Evolutionary conservation across 441 rosid genomes (phyloP), one percentile per base, ranked within the genome.

Genomic region (Raphanus hybrid): DNA sequence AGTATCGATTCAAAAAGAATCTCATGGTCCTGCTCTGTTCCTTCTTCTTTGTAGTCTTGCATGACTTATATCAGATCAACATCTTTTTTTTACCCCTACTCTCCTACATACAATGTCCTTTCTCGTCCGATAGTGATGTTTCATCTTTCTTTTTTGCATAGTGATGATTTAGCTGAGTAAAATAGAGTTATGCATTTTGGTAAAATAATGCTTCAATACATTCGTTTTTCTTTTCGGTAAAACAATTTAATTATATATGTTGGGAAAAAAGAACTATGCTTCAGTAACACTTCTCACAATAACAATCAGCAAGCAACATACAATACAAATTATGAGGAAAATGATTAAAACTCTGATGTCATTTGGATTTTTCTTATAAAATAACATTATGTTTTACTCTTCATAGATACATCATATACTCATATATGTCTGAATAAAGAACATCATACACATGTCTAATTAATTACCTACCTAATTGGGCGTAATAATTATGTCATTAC

Each of bases 21-120:
- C 64, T 16, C 98, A 93, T 48, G 90, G 90, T 32, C 81, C 84
- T 82, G 88, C 95, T 54, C 77, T 91, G 41, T 87, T 93, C 63
- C 84, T 86, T 75, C 87, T 93, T 4, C 55, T 74, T 50, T 91
- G 97, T 81, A 52, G 57, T 60, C 73, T 78, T 29, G 59, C 41
- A 35, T 69, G 67, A 73, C 75, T 23, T 32, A 18, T 18, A 16
- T 52, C 77, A 67, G 59, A 62, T 65, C 67, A 14, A 71, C 6
- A 18, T 0, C 9, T 63, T 9, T 29, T 29, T 5, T 10, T 9
- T 70, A 23, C 26, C 26, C 26, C 62, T 64, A 34, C 73, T 16
- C 71, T 69, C 60, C 63, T 64, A 12, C 48, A 10, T 20, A 27
- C 43, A 1, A 26, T 6, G 6, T 61, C 77, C 5, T 65, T 66